Percentiles rank a stretch among this genome's conserved stretches.
phyloP scores from a whole-genome alignment of 2,329 filamentous ascomycete species.

The Talaromyces amestolkiae region DNA sequence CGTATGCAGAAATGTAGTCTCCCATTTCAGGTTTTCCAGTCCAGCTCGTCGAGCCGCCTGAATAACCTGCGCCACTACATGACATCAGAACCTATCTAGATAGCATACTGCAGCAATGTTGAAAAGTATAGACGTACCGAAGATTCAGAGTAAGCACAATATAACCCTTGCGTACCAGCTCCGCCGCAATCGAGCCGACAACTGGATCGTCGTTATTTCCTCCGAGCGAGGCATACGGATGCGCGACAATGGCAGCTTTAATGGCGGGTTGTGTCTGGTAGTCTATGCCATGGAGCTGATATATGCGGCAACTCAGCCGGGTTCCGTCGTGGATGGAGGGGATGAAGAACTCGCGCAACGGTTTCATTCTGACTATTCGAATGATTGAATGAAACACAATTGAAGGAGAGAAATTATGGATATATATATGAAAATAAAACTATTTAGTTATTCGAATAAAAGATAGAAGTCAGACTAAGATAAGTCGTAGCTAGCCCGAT shows the following conservation, averaged over 20 bases:
- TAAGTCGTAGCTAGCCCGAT: background rate
- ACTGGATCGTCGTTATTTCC: conserved; percentile 81
- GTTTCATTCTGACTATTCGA: conserved; percentile 15
- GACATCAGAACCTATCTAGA: background rate
- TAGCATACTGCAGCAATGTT: background rate
- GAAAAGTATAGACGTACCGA: conserved; percentile 54
- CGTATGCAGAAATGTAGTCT: conserved; percentile 81
- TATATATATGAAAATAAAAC: background rate
- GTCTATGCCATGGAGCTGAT: conserved; percentile 57
- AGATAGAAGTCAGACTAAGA: background rate
- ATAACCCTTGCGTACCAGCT: conserved; percentile 68
- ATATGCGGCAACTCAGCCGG: conserved; percentile 76
- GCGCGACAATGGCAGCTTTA: conserved; percentile 68
- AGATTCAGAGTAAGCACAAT: conserved; percentile 91
- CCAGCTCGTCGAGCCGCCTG: conserved; percentile 81
- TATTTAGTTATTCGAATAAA: background rate
- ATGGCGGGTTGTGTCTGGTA: conserved; percentile 31
- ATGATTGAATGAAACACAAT: too few species aligned
- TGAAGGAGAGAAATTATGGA: too few species aligned
- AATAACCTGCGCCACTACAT: conserved; percentile 69
- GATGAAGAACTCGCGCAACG: conserved; percentile 64
- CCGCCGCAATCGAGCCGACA: conserved; percentile 63
- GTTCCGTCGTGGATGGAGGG: conserved; percentile 80
- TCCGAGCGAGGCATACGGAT: conserved; percentile 86
- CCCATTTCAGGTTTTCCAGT: conserved; percentile 73